Conservation (phyloP, 768 basidiomycete genomes). For the Lactifluus echinatus region DNA sequence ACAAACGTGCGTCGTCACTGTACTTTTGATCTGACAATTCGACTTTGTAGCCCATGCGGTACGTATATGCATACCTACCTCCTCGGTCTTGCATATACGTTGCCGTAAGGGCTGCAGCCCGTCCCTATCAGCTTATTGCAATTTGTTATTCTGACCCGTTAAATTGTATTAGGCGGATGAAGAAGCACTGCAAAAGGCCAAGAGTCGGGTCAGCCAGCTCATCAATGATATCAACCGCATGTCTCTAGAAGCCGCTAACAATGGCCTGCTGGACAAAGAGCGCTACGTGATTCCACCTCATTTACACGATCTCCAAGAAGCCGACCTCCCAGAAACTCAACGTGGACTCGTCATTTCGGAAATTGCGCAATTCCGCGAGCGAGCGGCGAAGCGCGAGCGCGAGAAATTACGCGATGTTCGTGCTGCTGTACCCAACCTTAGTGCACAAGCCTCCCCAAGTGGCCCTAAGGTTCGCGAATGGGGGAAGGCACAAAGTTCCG, state of each 20-base stretch:
- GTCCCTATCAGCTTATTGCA: neutral
- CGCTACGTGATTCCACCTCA: constrained; percentile 93
- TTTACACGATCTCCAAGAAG: constrained; percentile 91
- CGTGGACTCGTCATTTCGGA: constrained; percentile 92
- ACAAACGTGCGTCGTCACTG: constrained; percentile 57
- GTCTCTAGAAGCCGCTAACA: constrained; percentile 68
- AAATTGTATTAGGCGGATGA: constrained; percentile 55
- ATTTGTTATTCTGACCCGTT: constrained; percentile 1
- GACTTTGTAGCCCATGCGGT: constrained; percentile 3
- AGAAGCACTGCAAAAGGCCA: constrained; percentile 49
- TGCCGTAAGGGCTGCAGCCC: neutral
- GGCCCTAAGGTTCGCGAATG: constrained; percentile 74
- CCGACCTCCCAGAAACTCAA: constrained; percentile 90
- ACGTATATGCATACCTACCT: neutral
- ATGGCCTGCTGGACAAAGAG: constrained; percentile 70
- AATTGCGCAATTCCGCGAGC: constrained; percentile 93
- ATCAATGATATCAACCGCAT: constrained; percentile 63
- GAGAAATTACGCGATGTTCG: constrained; percentile 80
- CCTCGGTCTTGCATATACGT: neutral
- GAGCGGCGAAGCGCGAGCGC: constrained; percentile 82
- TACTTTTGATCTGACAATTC: neutral
- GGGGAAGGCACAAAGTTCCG: constrained; percentile 51
- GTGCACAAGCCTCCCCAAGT: constrained; percentile 33
- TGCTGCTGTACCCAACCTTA: constrained; percentile 42
- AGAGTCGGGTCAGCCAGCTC: constrained; percentile 52